Base-by-base conservation (phyloP, 257 asterid genomes). In the Capsicum rhomboideum region DNA sequence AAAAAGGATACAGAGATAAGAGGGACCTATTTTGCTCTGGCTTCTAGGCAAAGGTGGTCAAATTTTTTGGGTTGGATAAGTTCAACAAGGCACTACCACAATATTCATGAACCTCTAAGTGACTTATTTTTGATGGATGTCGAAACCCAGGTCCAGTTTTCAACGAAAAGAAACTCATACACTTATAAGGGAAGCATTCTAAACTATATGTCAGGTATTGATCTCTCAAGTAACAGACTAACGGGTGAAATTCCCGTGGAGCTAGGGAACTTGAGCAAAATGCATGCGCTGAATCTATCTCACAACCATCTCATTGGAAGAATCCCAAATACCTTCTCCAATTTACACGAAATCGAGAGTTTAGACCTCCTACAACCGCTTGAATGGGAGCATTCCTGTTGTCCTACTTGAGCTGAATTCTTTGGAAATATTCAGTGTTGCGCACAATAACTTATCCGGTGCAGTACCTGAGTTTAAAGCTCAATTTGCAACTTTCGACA, bases 21-120 rank as follows among this genome's bases (percentile, higher is more conserved):
- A 0, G 0, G 9, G 1, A 0, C 9, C 2, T 0, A 11, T 0
- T 64, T 4, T 64, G 0, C 0, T 2, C 0, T 0, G 6, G 14
- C 6, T 16, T 6, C 6, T 4, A 0, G 0, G 6, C 0, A 8
- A 20, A 1, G 5, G 1, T 9, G 78, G 78, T 40, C 4, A 17
- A 4, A 0, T 0, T 69, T 69, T 8, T 0, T 18, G 78, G 0
- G 0, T 0, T 40, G 55, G 79, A 42, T 5, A 10, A 2, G 11
- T 31, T 67, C 0, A 1, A 31, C n/a, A 31, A 31, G 75, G 26
- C 49, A 67, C 0, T 12, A 67, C 49, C 26, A 66, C 8, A 2
- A 1, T 66, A 17, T 6, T 13, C 1, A 8, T 0, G 75, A 7
- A 66, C 0, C 31, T 29, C 0, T 2, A 10, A 13, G 0, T 6